phyloP scores from a whole-genome alignment of 2,329 filamentous ascomycete species.

The Diaporthe sp. region DNA sequence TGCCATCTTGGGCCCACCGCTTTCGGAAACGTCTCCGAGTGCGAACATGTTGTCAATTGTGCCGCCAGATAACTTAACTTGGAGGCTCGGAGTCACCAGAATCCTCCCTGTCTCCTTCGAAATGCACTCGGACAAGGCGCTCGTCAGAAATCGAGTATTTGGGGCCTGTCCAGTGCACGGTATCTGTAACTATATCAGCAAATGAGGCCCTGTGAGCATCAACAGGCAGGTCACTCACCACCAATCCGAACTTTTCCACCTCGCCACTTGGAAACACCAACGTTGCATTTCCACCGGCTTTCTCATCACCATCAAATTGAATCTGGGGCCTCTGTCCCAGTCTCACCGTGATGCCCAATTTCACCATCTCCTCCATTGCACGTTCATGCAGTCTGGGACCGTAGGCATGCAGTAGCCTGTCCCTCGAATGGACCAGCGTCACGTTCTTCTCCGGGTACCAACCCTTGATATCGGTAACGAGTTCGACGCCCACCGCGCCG shows the following conservation, averaged over 20 bases:
- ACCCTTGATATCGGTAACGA: slow-evolving; percentile 71
- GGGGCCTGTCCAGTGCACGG: slow-evolving; percentile 73
- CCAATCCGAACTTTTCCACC: not conserved
- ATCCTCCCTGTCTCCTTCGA: slow-evolving; percentile 62
- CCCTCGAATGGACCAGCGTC: slow-evolving; percentile 70
- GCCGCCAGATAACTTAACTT: slow-evolving; percentile 61
- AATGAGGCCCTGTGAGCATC: slow-evolving; percentile 25
- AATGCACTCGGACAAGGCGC: slow-evolving; percentile 60
- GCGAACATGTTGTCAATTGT: slow-evolving; percentile 68
- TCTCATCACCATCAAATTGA: slow-evolving; percentile 56
- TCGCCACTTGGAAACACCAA: slow-evolving; percentile 47
- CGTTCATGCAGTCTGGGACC: slow-evolving; percentile 57
- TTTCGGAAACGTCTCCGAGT: slow-evolving; percentile 74
- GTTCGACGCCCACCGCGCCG: slow-evolving; percentile 73
- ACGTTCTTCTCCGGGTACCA: slow-evolving; percentile 69
- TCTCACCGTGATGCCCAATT: slow-evolving; percentile 58
- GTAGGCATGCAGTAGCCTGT: slow-evolving; percentile 66
- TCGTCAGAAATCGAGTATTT: slow-evolving; percentile 62
- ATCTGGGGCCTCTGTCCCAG: slow-evolving; percentile 55
- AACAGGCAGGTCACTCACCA: slow-evolving; percentile 16
- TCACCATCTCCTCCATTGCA: slow-evolving; percentile 57
- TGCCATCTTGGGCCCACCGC: slow-evolving; percentile 64
- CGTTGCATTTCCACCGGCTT: slow-evolving; percentile 65
- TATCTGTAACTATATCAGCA: slow-evolving; percentile 56
- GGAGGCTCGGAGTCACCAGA: slow-evolving; percentile 68